A percentile compares a stretch with the other conserved stretches of the same genome.
These are phyloP conservation scores for Thraustochytrium striatum DNA, from an alignment of 352 stramenopile genomes.

Conservation along the genomic window DNA sequence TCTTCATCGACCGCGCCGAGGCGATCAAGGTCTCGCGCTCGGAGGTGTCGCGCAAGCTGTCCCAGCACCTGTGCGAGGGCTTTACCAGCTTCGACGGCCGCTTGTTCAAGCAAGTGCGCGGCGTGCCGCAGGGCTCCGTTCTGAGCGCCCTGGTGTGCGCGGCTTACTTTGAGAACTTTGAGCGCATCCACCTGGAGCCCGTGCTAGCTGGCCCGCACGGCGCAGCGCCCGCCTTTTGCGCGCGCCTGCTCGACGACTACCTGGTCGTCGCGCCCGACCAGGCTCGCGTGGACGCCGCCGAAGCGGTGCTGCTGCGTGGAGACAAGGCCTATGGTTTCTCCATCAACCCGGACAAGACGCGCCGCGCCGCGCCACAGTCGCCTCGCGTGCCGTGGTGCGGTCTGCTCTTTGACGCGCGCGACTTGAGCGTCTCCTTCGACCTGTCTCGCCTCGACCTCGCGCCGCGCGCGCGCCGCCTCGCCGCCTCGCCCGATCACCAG, in stretches of 20 bases:
- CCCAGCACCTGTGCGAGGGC: not conserved
- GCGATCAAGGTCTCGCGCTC: not conserved
- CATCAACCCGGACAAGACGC: constrained; percentile 11
- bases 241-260: constrained; percentile 26
- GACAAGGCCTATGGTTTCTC: constrained; percentile 4
- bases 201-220: not conserved
- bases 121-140: constrained; percentile 32
- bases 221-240: not conserved
- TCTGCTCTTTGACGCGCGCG: not conserved
- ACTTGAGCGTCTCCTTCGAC: constrained; percentile 12
- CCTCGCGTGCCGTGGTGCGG: constrained; percentile 22
- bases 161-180: constrained; percentile 24
- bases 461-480: not conserved
- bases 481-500: not conserved
- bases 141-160: constrained; percentile 23
- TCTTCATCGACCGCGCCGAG: constrained; percentile 33
- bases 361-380: not conserved
- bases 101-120: not conserved
- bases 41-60: constrained; percentile 24
- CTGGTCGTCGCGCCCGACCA: not conserved
- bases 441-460: not conserved
- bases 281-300: not conserved
- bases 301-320: not conserved
- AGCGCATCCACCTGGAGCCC: not conserved
- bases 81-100: not conserved